Percentiles rank a stretch among this genome's conserved stretches.
Evolutionary conservation across 768 basidiomycete species (phyloP).

Genomic region (Pulveroboletus sp.): DNA sequence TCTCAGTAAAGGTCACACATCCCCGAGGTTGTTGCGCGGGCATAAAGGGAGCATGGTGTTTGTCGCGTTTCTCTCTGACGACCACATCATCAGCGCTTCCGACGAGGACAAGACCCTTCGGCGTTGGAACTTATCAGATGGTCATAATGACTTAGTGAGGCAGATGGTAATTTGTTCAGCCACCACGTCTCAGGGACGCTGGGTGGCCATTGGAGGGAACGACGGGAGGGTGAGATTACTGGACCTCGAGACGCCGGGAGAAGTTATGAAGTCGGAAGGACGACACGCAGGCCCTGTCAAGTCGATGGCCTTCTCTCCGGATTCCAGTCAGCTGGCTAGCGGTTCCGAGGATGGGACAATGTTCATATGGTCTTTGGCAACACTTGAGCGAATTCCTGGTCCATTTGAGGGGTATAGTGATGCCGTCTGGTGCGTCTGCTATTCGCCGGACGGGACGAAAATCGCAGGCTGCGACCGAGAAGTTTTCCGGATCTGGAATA

Average conservation of each 20-base stretch:
- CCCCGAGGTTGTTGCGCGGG: constrained; percentile 9
- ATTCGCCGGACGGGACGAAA: constrained; percentile 17
- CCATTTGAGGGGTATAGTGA: constrained; percentile 11
- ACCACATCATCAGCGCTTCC: constrained; percentile 18
- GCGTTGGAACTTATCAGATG: constrained; percentile 10
- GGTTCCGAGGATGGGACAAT: constrained; percentile 18
- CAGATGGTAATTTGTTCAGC: constrained; percentile 1
- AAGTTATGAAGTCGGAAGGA: not conserved
- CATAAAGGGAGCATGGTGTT: constrained; percentile 11
- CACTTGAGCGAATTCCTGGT: constrained; percentile 5
- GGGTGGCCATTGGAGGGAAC: constrained; percentile 16
- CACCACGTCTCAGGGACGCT: constrained; percentile 10
- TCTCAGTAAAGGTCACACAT: too few relatives aligned
- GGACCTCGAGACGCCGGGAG: not conserved
- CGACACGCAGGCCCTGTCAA: constrained; percentile 5
- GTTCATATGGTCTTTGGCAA: constrained; percentile 13
- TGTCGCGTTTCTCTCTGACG: constrained; percentile 17
- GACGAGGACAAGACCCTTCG: constrained; percentile 17
- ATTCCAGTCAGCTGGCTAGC: constrained; percentile 13
- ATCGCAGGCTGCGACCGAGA: constrained; percentile 21
- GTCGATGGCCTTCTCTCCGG: constrained; percentile 19
- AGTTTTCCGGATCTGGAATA: constrained; percentile 17
- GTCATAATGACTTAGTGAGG: constrained; percentile 1
- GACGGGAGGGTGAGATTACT: constrained; percentile 14
- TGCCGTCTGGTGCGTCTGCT: constrained; percentile 15